Evolutionary conservation across 208 protist species (phyloP), one percentile per base, ranked within the genome.

Genomic region (Trypanosoma melophagium): DNA sequence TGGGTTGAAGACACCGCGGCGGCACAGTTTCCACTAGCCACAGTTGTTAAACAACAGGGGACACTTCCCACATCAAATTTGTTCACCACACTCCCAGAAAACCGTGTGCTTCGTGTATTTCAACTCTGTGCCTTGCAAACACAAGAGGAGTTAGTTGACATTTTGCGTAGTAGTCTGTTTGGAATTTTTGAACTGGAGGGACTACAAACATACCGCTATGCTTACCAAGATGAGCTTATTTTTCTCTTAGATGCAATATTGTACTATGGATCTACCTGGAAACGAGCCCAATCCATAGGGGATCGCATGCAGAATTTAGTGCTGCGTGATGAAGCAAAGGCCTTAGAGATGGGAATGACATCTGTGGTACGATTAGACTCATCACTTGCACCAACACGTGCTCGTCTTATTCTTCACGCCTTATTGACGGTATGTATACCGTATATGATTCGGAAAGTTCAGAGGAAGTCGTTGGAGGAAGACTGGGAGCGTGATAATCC

Each of bases 291-390:
- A 67, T 87, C 84, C 17, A 74, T 93, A 13, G 89, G 89, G 1
- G 92, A 96, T 69, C 80, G 87, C 8, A 65, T 95, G 51, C 81
- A 89, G 63, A 96, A 96, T 71, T 61, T 96, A 17, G 86, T 95
- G 25, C 52, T 95, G 41, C 84, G 92, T 10, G 83, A 93, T 70
- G 88, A 94, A 77, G 69, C 64, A 45, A 79, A 81, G 28, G 90
- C 90, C 41, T 51, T 52, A 51, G 70, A 69, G 28, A 66, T 79
- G 22, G 77, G 79, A 10, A 55, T 92, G 59, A 65, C 76, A 31
- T 77, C 60, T 49, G 76, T 79, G 16, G 80, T 86, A 56, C 76
- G 69, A n/a, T 59, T 93, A 5, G 60, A 87, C 7, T 83, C 84
- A 16, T 76, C 72, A n/a, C 77, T 96, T 4, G 79, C 81, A 2